phyloP scores from a whole-genome alignment of 495 filamentous ascomycete genomes.

The Bryoglossum gracile region DNA sequence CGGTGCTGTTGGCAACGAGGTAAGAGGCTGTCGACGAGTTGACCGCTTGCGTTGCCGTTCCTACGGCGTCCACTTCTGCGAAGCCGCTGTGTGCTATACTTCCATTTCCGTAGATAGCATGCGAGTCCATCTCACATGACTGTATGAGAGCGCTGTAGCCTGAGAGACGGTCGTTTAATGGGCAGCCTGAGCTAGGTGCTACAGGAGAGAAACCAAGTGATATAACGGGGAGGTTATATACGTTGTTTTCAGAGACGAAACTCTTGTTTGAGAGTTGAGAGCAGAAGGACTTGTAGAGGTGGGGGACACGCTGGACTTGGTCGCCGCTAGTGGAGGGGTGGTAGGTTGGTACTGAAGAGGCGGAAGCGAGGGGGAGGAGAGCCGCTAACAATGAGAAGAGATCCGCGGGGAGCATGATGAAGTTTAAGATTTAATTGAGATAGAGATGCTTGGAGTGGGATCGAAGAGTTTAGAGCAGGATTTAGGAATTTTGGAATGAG shows the following conservation, averaged over 20 bases:
- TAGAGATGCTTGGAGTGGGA: too few relatives aligned
- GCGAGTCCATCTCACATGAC: slow-evolving; percentile 8
- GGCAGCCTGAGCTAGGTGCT: neutral
- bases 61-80: too few relatives aligned
- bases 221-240: slow-evolving; percentile 3
- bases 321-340: neutral
- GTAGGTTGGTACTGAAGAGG: neutral
- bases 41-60: too few relatives aligned
- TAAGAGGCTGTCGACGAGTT: too few relatives aligned
- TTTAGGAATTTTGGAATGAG: neutral
- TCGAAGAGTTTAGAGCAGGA: neutral
- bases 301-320: neutral
- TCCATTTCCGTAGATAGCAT: too few relatives aligned
- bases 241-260: neutral
- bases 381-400: slow-evolving; percentile 1
- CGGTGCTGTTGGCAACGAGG: too few relatives aligned
- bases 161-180: neutral
- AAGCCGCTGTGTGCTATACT: too few relatives aligned
- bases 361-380: neutral
- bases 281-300: slow-evolving; percentile 6
- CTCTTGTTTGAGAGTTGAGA: neutral
- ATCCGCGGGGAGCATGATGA: slow-evolving; percentile 4
- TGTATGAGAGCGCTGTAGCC: neutral
- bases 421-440: too few relatives aligned
- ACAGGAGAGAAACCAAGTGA: neutral